A percentile compares a stretch with the other conserved stretches of the same genome.
These are phyloP conservation scores for Hamiltosporidium magnivora DNA, from an alignment of 371 early-diverging fungal genomes.

Conservation along the genomic window DNA sequence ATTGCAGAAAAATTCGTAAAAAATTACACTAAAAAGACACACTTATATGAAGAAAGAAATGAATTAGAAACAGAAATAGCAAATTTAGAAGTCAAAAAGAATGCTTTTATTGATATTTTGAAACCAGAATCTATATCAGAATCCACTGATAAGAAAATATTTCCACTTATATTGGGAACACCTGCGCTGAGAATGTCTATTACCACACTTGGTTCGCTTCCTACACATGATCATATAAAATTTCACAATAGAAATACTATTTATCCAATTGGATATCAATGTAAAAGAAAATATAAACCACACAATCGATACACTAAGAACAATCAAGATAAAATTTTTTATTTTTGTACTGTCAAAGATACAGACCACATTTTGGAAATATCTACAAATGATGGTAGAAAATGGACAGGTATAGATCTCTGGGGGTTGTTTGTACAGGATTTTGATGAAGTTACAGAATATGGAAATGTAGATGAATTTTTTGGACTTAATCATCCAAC, in stretches of 20 bases:
- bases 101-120: too few species aligned
- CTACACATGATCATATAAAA: constrained; percentile 20
- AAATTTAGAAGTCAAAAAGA: too few species aligned
- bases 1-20: too few species aligned
- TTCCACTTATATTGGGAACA: neutral
- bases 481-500: constrained; percentile 40
- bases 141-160: too few species aligned
- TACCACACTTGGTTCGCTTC: constrained; percentile 22
- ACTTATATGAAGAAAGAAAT: too few species aligned
- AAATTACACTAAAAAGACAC: too few species aligned
- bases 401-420: constrained; percentile 20
- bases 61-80: too few species aligned
- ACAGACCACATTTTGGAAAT: constrained; percentile 3
- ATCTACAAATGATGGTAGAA: constrained; percentile 15
- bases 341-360: constrained; percentile 18
- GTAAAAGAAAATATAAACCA: constrained; percentile 28
- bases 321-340: constrained; percentile 24
- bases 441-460: constrained; percentile 15
- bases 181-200: neutral
- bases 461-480: constrained; percentile 30
- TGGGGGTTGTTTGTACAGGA: constrained; percentile 24
- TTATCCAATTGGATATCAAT: constrained; percentile 32
- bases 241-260: constrained; percentile 30
- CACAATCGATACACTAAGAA: constrained; percentile 6
- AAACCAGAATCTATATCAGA: too few species aligned